Evolutionary conservation across 2,329 filamentous ascomycete genomes (phyloP).

Genomic region (Sclerotiophoma versabilis): DNA sequence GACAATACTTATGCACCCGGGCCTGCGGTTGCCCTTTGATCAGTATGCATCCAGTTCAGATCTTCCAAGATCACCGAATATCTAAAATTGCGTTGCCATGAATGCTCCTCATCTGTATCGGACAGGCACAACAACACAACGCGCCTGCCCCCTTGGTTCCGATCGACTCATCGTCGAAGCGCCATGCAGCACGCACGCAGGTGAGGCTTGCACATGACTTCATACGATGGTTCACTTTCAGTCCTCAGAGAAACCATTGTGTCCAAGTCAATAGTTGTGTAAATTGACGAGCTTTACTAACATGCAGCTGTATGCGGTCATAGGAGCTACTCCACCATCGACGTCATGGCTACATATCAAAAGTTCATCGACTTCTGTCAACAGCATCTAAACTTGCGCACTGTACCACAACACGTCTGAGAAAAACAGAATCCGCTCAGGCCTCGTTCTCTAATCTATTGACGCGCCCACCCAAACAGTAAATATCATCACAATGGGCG

Average conservation of each 20-base stretch:
- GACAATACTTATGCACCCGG: not conserved
- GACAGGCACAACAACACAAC: not conserved
- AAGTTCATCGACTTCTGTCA: conserved; percentile 3
- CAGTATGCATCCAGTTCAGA: not conserved
- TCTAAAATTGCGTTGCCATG: not conserved
- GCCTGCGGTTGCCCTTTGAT: not conserved
- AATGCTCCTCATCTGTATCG: too few relatives aligned
- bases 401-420: not conserved
- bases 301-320: conserved; percentile 15
- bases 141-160: too few relatives aligned
- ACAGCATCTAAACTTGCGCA: not conserved
- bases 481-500: conserved; percentile 36
- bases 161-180: too few relatives aligned
- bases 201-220: too few relatives aligned
- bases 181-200: too few relatives aligned
- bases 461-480: not conserved
- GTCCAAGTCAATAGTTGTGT: not conserved
- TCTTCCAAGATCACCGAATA: not conserved
- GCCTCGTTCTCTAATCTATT: not conserved
- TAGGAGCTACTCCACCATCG: conserved; percentile 26
- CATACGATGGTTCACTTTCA: too few relatives aligned
- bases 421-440: not conserved
- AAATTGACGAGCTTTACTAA: not conserved
- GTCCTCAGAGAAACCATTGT: too few relatives aligned
- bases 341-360: conserved; percentile 35